Base-by-base conservation (phyloP, 2,329 filamentous ascomycete species). In the Botrytis paeoniae region DNA sequence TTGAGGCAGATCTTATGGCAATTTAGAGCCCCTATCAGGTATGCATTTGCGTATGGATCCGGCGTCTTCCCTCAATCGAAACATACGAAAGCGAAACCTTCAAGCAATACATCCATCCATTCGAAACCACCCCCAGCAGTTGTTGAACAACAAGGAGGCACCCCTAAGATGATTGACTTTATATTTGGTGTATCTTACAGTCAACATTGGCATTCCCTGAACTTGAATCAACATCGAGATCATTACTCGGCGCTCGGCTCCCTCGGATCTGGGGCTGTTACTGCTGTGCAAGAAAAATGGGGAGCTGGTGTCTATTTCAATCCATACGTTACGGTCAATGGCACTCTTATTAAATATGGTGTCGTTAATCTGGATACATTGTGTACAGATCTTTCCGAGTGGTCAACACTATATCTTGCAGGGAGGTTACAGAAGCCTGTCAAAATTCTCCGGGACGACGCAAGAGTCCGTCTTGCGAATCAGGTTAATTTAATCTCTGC, bases 231-330 rank as follows among this genome's bases (percentile, higher is more conserved):
- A 81, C 92, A 99, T 80, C 92, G 93, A 12, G 88, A 97, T 79
- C 96, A 99, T 82, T 99, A 99, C 83, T 98, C 95, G 1, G 91
- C 88, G 18, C 85, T 99, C 32, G 93, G 93, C 1, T 91, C 90
- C 22, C 83, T 98, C 32, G 95, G 95, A 1, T 98, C 95, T 1
- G 95, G 90, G 43, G 87, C 93, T 6, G 93, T 98, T 29, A 94
- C 93, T 22, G 87, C 90, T 71, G 90, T 98, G 32, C 95, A 99
- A 82, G 93, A 98, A 79, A 88, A 86, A 76, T 93, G 92, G 85
- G 96, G 96, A 60, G 96, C 96, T 0, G 97, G 96, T 10, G 94
- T 98, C 57, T 99, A 99, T 83, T 99, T 98, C 84, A 97, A 99
- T 79, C 95, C 96, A 0, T 98, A 95, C 81, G 89, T 99, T 66